Evolutionary conservation across 371 early-diverging fungal genomes (phyloP).

Genomic region (Scutellospora calospora): DNA sequence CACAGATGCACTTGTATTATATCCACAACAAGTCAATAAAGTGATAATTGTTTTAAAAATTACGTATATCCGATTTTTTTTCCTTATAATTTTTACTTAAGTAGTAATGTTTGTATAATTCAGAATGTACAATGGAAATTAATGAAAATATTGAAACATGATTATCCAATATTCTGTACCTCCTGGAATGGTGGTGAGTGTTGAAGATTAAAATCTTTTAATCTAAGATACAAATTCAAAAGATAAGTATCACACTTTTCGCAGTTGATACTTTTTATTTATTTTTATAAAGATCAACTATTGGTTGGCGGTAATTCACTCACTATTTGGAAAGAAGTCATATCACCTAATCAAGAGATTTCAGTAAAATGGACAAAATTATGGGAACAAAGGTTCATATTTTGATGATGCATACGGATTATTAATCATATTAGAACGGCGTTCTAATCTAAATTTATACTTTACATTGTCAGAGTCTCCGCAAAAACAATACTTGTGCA

Average conservation of each 20-base stretch:
- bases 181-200: slow-evolving; percentile 26
- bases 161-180: slow-evolving; percentile 35
- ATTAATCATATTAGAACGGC: no score
- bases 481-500: slow-evolving; percentile 52
- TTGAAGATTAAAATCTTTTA: background rate
- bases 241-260: background rate
- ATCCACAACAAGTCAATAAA: slow-evolving; percentile 40
- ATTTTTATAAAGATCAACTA: slow-evolving; percentile 27
- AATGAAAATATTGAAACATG: slow-evolving; percentile 21
- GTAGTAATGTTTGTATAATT: background rate
- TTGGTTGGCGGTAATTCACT: slow-evolving; percentile 9
- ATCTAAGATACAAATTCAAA: background rate
- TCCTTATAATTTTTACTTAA: no score
- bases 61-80: no score
- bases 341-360: background rate
- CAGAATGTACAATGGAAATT: slow-evolving; percentile 37
- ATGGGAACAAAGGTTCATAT: slow-evolving; percentile 47
- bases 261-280: background rate
- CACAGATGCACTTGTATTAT: slow-evolving; percentile 48
- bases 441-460: no score
- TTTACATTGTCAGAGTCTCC: slow-evolving; percentile 11
- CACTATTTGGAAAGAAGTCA: slow-evolving; percentile 6
- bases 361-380: slow-evolving; percentile 18
- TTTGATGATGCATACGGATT: no score
- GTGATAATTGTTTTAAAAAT: background rate